phyloP scores from a whole-genome alignment of 495 filamentous ascomycete species.

The Haplographium delicatum region DNA sequence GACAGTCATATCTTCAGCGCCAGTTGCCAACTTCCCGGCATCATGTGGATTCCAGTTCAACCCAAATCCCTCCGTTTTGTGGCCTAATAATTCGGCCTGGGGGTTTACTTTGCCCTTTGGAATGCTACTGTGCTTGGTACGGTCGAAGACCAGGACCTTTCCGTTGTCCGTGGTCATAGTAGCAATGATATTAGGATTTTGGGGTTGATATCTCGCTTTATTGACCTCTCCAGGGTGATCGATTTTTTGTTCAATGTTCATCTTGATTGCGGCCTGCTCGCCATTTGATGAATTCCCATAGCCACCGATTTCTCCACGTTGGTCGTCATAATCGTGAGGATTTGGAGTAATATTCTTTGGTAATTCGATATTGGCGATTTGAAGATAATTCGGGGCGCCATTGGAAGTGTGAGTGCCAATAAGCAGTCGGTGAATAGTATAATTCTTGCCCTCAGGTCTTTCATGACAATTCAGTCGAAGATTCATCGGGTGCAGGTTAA shows the following conservation, averaged over 20 bases:
- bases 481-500: background rate
- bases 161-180: constrained; percentile 88
- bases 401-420: constrained; percentile 93
- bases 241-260: constrained; percentile 90
- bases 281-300: constrained; percentile 57
- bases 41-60: constrained; percentile 86
- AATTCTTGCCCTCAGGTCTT: constrained; percentile 74
- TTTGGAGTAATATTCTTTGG: constrained; percentile 73
- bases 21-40: constrained; percentile 78
- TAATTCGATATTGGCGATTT: constrained; percentile 88
- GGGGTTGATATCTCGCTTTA: constrained; percentile 95
- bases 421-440: constrained; percentile 83
- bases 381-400: constrained; percentile 83
- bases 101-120: constrained; percentile 68
- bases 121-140: constrained; percentile 80
- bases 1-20: constrained; percentile 86
- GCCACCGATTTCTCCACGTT: constrained; percentile 87
- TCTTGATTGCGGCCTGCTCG: constrained; percentile 61
- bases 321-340: constrained; percentile 79
- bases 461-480: background rate
- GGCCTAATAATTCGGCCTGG: constrained; percentile 80
- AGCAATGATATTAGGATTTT: constrained; percentile 96
- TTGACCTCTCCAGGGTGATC: constrained; percentile 96
- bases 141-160: constrained; percentile 86
- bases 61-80: constrained; percentile 89